Conservation (phyloP, 768 basidiomycete species). For the Glaciozyma martinii region DNA sequence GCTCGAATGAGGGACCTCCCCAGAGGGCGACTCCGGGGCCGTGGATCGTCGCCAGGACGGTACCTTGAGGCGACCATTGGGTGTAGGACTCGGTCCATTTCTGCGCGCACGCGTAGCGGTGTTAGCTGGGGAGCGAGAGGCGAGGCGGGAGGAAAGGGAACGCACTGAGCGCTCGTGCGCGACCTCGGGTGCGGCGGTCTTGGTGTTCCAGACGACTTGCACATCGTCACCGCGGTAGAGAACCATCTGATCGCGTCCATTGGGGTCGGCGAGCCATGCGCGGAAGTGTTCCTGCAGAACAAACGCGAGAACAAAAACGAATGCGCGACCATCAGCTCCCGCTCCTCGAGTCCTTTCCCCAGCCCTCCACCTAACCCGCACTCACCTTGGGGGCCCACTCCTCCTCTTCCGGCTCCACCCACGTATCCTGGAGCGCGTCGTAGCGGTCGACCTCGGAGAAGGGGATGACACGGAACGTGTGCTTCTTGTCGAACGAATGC, state of each 20-base stretch:
- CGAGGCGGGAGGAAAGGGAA: conserved; percentile 19
- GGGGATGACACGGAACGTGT: conserved; percentile 27
- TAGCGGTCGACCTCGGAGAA: conserved; percentile 65
- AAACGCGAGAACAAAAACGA: not conserved
- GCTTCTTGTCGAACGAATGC: conserved; percentile 30
- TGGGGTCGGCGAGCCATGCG: conserved; percentile 85
- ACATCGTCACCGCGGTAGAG: conserved; percentile 89
- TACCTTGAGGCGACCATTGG: conserved; percentile 93
- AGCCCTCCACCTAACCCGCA: not conserved
- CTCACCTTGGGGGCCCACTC: conserved; percentile 66
- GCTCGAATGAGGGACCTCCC: conserved; percentile 86
- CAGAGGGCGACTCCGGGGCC: conserved; percentile 91
- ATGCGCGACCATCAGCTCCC: not conserved
- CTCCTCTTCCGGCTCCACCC: conserved; percentile 61
- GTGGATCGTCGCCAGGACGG: conserved; percentile 87
- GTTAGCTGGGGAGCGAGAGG: conserved; percentile 5
- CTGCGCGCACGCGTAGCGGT: conserved; percentile 40
- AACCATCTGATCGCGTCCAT: conserved; percentile 90
- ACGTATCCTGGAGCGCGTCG: conserved; percentile 65
- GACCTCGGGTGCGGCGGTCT: conserved; percentile 74
- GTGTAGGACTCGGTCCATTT: conserved; percentile 96
- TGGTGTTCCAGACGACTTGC: conserved; percentile 74
- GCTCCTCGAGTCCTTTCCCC: not conserved
- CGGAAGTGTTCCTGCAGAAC: conserved; percentile 80
- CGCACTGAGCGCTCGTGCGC: conserved; percentile 65